Evolutionary conservation across 768 basidiomycete species (phyloP), one percentile per base, ranked within the genome.

Genomic region (Mycena filopes): DNA sequence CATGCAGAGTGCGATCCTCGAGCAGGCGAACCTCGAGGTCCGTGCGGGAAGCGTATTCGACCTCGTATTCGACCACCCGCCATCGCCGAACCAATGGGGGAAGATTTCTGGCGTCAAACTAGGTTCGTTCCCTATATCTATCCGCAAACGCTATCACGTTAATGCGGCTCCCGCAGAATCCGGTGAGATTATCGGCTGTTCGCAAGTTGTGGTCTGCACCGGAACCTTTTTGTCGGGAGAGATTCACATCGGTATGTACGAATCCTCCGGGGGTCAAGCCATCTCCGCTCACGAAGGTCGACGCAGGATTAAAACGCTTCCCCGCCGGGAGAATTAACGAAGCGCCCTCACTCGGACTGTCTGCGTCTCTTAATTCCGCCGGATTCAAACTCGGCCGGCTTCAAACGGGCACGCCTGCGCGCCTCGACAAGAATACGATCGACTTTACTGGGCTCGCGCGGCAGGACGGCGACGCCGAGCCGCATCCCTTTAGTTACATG

Each of bases 141-240:
- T 6, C 2, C 38, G 1, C 4, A 43, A 25, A 7, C 3, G 26
- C 12, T 36, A 15, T 21, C 47, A 20, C 40, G 25, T 46, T 2
- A 57, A 40, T 25, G 13, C n/a, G n/a, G n/a, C 41, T 16, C 49
- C 11, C n/a, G 38, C 75, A 94, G 94, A 94, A 33, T 82, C 86
- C 5, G 92, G 93, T 12, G 90, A 95, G 54, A 72, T 89, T 20
- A 88, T 96, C 29, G 79, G 80, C 20, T 96, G 94, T 71, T 88
- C 90, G 4, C 88, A 90, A 68, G 92, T 96, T 13, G 91, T 97
- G 29, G 85, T 97, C 16, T 95, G 94, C 70, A 96, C 95, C 0
- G 95, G 95, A 10, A 97, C 95, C 0, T 97, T 97, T 74, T 84
- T 97, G 26, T 91, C 91, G 3, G 95, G 93, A 13, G 93, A 96